Percentiles rank a stretch among this genome's conserved stretches.
Conservation (phyloP, 1,284 basidiomycete species). For the Baeospora myosura region DNA sequence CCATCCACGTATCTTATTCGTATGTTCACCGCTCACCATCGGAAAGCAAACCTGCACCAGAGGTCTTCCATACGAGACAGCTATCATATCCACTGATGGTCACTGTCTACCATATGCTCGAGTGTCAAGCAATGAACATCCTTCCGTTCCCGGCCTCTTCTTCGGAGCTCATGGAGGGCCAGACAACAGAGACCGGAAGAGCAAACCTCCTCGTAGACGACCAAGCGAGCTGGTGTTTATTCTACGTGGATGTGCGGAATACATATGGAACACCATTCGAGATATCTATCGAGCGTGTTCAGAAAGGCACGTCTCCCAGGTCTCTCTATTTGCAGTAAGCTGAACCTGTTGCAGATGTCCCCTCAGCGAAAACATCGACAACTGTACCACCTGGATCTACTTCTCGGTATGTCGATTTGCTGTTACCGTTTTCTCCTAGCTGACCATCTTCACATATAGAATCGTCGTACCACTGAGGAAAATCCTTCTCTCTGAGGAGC, state of each 20-base stretch:
- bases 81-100: conserved; percentile 80
- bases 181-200: conserved; percentile 11
- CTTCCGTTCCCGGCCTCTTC: conserved; percentile 49
- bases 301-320: conserved; percentile 40
- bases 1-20: conserved; percentile 81
- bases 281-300: conserved; percentile 64
- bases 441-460: conserved; percentile 30
- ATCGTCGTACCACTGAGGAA: conserved; percentile 75
- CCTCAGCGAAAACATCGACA: conserved; percentile 40
- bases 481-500: conserved; percentile 51
- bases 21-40: conserved; percentile 42
- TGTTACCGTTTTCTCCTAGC: conserved; percentile 6
- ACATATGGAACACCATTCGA: conserved; percentile 86
- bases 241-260: conserved; percentile 84
- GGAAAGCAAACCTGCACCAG: conserved; percentile 26
- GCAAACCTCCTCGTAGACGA: conserved; percentile 37
- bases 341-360: conserved; percentile 27
- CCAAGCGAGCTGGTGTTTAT: conserved; percentile 70
- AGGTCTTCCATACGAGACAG: conserved; percentile 76
- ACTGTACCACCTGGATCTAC: conserved; percentile 81
- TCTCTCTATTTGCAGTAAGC: conserved; percentile 2
- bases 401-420: conserved; percentile 45
- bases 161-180: conserved; percentile 12
- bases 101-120: conserved; percentile 89
- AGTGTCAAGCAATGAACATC: conserved; percentile 76